A percentile compares a stretch with the other conserved stretches of the same genome.
Conservation (phyloP, 2,329 filamentous ascomycete species). For the Metarhizium anisopliae region DNA sequence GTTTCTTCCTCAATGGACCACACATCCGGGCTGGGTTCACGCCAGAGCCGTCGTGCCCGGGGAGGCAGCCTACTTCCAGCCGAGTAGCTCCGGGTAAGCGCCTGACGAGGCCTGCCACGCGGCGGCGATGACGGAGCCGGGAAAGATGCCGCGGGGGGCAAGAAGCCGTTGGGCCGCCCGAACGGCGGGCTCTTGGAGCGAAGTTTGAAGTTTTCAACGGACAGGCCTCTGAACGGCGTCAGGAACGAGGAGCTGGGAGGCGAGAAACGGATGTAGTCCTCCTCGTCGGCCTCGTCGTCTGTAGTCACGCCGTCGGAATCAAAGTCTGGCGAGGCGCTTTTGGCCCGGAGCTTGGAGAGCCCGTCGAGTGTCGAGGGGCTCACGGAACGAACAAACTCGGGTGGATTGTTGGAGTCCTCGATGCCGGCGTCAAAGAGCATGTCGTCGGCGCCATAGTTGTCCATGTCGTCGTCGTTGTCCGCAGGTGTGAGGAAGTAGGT, state of each 20-base stretch:
- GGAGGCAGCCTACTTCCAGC: constrained; percentile 16
- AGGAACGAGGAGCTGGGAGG: constrained; percentile 27
- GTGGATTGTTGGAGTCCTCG: constrained; percentile 37
- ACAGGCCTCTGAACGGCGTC: constrained; percentile 34
- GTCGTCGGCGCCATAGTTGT: constrained; percentile 32
- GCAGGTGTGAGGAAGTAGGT: constrained; percentile 48
- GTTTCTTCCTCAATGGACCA: constrained; percentile 53
- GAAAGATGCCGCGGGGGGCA: constrained; percentile 13
- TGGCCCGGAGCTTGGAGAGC: constrained; percentile 32
- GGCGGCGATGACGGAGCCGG: constrained; percentile 6
- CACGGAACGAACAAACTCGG: constrained; percentile 41
- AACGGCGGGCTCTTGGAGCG: constrained; percentile 23
- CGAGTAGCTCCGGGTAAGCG: constrained; percentile 2
- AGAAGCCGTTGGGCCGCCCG: constrained; percentile 20
- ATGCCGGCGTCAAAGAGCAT: constrained; percentile 50
- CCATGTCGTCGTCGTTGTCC: constrained; percentile 29
- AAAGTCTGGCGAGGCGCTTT: constrained; percentile 25
- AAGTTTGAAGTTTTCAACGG: constrained; percentile 24
- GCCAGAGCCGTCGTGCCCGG: constrained; percentile 38
- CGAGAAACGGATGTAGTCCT: constrained; percentile 41
- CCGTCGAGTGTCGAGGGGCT: constrained; percentile 48
- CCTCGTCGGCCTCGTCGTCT: constrained; percentile 37
- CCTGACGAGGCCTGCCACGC: constrained; percentile 3
- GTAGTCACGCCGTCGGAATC: constrained; percentile 33
- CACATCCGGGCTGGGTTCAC: constrained; percentile 49